phyloP scores from a whole-genome alignment of 306 rosid genomes.

The Betula pendula region DNA sequence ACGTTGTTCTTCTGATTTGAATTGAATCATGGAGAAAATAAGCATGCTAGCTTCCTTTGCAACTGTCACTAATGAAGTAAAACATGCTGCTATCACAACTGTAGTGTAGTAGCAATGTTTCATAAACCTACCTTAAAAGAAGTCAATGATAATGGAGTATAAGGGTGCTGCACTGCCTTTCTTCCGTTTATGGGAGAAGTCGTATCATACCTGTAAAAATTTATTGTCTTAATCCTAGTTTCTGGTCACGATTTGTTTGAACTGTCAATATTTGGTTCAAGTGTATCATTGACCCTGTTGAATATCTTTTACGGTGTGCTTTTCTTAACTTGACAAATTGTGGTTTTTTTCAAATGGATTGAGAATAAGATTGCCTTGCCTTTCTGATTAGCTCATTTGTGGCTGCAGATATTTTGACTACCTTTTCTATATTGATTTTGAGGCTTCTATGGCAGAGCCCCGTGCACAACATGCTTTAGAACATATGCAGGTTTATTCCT shows the following conservation, averaged over 20 bases:
- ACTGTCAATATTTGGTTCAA: background rate
- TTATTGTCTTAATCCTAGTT: background rate
- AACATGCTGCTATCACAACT: background rate
- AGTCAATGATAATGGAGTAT: background rate
- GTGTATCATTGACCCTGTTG: background rate
- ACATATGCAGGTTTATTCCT: constrained; percentile 49
- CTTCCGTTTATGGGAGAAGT: background rate
- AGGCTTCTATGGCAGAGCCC: constrained; percentile 60
- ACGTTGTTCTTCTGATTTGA: background rate
- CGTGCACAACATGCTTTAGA: constrained; percentile 56
- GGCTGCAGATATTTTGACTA: constrained; percentile 49
- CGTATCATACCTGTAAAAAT: background rate
- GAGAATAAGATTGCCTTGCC: background rate
- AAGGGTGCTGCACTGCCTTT: background rate
- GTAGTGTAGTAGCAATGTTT: background rate
- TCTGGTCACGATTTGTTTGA: background rate
- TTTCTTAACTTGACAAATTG: background rate
- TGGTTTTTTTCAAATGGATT: background rate
- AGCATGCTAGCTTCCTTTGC: background rate
- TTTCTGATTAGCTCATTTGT: background rate
- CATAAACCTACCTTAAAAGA: background rate
- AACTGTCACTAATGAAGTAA: background rate
- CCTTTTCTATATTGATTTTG: constrained; percentile 60
- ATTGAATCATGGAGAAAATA: background rate
- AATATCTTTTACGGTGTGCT: background rate